Conservation (phyloP, 1,139 yeast species). For the Arxiozyma telluris region DNA sequence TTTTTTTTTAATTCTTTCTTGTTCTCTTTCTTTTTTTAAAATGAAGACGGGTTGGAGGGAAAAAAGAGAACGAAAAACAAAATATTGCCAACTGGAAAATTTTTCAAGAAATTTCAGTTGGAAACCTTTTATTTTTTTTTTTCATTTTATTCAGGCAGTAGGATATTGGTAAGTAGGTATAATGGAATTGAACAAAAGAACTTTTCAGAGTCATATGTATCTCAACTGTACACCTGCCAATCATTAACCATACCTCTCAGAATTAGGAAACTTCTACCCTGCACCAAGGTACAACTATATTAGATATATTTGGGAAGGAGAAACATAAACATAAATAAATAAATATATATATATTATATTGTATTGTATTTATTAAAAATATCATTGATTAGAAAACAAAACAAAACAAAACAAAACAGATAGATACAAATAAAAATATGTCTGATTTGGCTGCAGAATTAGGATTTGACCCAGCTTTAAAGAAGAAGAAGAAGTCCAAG, state of each 20-base stretch:
- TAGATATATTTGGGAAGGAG: neutral
- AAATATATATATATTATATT: neutral
- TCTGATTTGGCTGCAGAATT: conserved; percentile 40
- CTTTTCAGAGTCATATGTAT: no score
- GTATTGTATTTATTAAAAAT: neutral
- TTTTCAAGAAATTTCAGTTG: neutral
- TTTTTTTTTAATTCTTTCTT: neutral
- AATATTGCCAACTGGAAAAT: neutral
- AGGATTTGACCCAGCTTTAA: conserved; percentile 69
- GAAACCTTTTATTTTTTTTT: neutral
- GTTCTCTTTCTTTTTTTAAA: neutral
- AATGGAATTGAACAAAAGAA: no score
- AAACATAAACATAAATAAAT: no score
- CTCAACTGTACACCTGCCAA: neutral
- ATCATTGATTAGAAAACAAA: neutral
- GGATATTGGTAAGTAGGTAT: neutral
- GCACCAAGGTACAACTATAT: no score
- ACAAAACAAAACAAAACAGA: no score
- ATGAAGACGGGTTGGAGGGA: no score
- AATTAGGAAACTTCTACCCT: neutral
- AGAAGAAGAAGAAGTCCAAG: conserved; percentile 75
- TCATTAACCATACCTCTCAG: no score
- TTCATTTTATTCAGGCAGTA: neutral
- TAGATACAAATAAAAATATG: conserved; percentile 10
- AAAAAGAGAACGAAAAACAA: neutral